A percentile compares a stretch with the other conserved stretches of the same genome.
Conservation (phyloP, 2,329 filamentous ascomycete species). For the Ophiostoma tasmaniense region DNA sequence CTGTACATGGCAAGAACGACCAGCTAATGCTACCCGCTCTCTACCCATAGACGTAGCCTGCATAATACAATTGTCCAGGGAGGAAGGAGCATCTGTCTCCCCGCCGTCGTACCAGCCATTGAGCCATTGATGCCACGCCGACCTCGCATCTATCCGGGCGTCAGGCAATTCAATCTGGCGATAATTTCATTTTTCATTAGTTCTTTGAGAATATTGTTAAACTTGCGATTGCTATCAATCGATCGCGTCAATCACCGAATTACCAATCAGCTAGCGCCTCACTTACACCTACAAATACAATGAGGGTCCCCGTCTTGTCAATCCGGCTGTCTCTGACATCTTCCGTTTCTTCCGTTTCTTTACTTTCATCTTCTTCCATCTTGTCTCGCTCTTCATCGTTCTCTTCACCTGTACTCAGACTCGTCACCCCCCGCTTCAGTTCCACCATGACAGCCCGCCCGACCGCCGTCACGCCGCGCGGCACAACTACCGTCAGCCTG, state of each 20-base stretch:
- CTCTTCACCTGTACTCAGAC: neutral
- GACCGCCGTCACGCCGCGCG: constrained; percentile 9
- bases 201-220: too few species aligned
- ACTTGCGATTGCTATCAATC: neutral
- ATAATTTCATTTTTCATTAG: neutral
- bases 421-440: neutral
- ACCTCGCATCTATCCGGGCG: neutral
- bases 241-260: neutral
- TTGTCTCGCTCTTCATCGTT: neutral
- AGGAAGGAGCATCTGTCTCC: neutral
- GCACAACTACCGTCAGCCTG: constrained; percentile 25
- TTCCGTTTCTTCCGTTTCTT: neutral
- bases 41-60: neutral
- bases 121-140: neutral
- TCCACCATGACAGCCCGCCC: constrained; percentile 10
- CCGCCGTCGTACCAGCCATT: neutral
- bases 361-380: neutral
- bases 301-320: neutral
- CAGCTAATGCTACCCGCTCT: neutral
- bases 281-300: neutral
- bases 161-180: neutral
- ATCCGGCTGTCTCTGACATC: neutral
- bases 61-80: neutral
- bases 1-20: neutral
- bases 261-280: neutral